Conservation (phyloP, 1,284 basidiomycete species). For the Takashimella koratensis region DNA sequence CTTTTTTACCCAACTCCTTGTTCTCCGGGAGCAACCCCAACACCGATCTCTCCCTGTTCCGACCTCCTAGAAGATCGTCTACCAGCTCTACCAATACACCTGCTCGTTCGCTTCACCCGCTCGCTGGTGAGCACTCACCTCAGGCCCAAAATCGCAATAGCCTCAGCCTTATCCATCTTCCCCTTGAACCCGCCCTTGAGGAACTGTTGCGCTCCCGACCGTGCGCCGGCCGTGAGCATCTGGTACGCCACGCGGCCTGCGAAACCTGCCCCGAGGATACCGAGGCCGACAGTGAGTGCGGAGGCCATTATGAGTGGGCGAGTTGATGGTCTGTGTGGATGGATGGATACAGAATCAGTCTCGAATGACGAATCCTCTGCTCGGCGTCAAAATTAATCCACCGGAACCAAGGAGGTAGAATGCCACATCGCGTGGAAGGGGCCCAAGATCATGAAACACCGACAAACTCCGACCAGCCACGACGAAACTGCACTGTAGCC, state of each 20-base stretch:
- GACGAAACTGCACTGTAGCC: constrained; percentile 16
- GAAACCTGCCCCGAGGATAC: constrained; percentile 73
- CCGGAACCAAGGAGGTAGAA: background rate
- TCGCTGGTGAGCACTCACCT: constrained; percentile 65
- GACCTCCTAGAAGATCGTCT: too few relatives aligned
- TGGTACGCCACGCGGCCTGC: constrained; percentile 62
- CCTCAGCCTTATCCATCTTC: constrained; percentile 95
- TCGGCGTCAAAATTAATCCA: too few relatives aligned
- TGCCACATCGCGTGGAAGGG: constrained; percentile 9
- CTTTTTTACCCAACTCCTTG: too few relatives aligned
- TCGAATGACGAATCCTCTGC: too few relatives aligned
- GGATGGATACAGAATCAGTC: too few relatives aligned
- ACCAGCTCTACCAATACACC: too few relatives aligned
- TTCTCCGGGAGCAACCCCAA: too few relatives aligned
- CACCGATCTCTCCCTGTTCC: too few relatives aligned
- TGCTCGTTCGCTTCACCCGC: too few relatives aligned
- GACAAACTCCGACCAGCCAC: constrained; percentile 2
- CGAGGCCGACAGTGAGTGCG: constrained; percentile 69
- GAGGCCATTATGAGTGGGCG: constrained; percentile 52
- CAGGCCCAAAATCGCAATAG: constrained; percentile 84
- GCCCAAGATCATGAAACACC: constrained; percentile 8
- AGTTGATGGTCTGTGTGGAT: too few relatives aligned
- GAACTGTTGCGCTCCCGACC: constrained; percentile 74
- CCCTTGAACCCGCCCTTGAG: constrained; percentile 88
- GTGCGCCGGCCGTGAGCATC: constrained; percentile 53